Evolutionary conservation across 2,329 filamentous ascomycete genomes (phyloP), one percentile per base, ranked within the genome.

Genomic region (Colletotrichum chlorophyti): DNA sequence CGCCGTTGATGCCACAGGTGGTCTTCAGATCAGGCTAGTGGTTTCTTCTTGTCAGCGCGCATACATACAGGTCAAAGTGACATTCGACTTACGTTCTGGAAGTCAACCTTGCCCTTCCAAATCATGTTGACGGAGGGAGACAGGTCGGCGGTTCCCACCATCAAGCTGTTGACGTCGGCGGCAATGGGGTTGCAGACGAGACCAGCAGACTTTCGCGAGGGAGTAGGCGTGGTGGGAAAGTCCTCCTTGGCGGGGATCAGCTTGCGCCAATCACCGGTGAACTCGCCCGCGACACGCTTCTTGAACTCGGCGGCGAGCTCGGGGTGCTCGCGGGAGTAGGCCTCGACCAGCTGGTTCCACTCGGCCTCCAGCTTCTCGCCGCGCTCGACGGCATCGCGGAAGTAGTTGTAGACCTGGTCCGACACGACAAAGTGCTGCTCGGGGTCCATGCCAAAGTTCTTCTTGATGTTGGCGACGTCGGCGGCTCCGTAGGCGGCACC

Each of bases 401-500:
- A 85, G 72, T 82, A 85, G 24, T 70, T 64, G 46, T 79, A 79
- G 1, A 83, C 79, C 42, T 80, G 70, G 21, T 84, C 74, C 1
- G 72, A 65, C 4, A 75, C 60, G 12, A 73, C 67, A 48, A 74
- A 75, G 45, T 73, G 65, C 58, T 72, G 35, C 63, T 78, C 49
- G 66, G 70, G 68, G 62, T 71, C 65, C 63, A 72, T 68, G n/a
- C 68, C 69, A 35, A 72, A 71, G 35, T 58, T 53, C 37, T 64
- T 57, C 63, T 75, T 75, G 54, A 74, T 68, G 27, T 53, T 65
- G 26, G 74, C 78, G 2, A 88, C 79, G 48, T 83, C 81, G 2
- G 81, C 75, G 1, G 74, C 69, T 6, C 83, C 84, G 35, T 84
- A 83, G 1, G 84, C 82, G 10, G 79, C 84, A 19, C 84, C 84